Evolutionary conservation across 805 yeast genomes (phyloP).

Genomic region (Saccharomycopsis microspora): DNA sequence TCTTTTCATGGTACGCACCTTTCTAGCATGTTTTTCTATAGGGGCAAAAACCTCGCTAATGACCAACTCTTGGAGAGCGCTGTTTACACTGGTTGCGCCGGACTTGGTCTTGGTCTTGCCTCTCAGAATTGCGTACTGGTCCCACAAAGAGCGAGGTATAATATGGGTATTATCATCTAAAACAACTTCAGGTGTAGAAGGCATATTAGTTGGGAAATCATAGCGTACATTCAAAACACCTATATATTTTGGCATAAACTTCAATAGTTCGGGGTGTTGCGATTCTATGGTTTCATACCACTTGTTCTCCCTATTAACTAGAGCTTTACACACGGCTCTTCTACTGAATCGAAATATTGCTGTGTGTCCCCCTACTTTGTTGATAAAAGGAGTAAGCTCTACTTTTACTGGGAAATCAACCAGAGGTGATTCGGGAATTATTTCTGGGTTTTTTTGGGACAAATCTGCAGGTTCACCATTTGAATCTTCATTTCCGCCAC

Average conservation of each 20-base stretch:
- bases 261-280: slow-evolving; percentile 61
- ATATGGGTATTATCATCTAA: slow-evolving; percentile 88
- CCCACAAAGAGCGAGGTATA: slow-evolving; percentile 71
- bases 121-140: slow-evolving; percentile 36
- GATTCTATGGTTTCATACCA: slow-evolving; percentile 88
- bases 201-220: slow-evolving; percentile 30
- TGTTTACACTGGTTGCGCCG: slow-evolving; percentile 61
- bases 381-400: slow-evolving; percentile 81
- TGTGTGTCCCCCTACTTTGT: slow-evolving; percentile 97
- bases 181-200: slow-evolving; percentile 65
- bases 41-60: slow-evolving; percentile 65
- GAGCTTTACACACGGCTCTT: slow-evolving; percentile 87
- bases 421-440: no score
- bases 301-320: slow-evolving; percentile 78
- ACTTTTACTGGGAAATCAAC: slow-evolving; percentile 60
- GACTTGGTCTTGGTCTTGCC: background rate
- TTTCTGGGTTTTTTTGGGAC: background rate
- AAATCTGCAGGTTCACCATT: background rate
- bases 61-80: slow-evolving; percentile 60
- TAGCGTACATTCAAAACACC: slow-evolving; percentile 92
- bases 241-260: slow-evolving; percentile 87
- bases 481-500: slow-evolving; percentile 8
- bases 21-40: slow-evolving; percentile 24
- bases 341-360: slow-evolving; percentile 89
- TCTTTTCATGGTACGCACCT: slow-evolving; percentile 10